Percentiles rank a stretch among this genome's conserved stretches.
These are phyloP conservation scores for Spathaspora sp. DNA, from an alignment of 805 yeast genomes.

Conservation along the genomic window DNA sequence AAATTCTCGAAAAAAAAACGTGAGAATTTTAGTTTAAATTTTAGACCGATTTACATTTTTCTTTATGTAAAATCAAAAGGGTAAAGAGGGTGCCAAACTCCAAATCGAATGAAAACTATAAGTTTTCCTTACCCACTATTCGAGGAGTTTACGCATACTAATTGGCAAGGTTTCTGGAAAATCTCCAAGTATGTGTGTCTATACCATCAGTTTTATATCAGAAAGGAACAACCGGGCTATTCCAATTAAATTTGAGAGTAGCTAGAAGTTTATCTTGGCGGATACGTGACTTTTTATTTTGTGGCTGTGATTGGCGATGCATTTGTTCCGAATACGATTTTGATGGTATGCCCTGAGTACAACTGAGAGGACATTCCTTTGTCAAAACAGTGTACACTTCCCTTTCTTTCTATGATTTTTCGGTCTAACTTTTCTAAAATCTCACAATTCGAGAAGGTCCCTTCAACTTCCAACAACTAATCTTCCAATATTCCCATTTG, in stretches of 20 bases:
- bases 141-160: not conserved
- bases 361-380: not conserved
- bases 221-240: conserved; percentile 1
- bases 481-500: not conserved
- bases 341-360: not conserved
- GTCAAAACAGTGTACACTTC: not conserved
- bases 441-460: not conserved
- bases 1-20: not conserved
- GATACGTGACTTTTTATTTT: not conserved
- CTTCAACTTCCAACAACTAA: not conserved
- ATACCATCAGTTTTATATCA: not conserved
- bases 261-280: not conserved
- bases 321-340: not conserved
- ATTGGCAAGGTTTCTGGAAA: not conserved
- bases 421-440: not conserved
- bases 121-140: not conserved
- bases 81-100: not conserved
- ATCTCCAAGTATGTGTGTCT: not conserved
- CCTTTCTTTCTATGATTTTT: not conserved
- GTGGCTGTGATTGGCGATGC: not conserved
- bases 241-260: conserved; percentile 8
- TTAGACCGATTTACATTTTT: not conserved
- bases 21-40: not conserved
- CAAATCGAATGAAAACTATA: not conserved
- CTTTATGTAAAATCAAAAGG: not conserved